Conservation (phyloP, 352 stramenopile genomes). For the Globisporangium sylvaticum region DNA sequence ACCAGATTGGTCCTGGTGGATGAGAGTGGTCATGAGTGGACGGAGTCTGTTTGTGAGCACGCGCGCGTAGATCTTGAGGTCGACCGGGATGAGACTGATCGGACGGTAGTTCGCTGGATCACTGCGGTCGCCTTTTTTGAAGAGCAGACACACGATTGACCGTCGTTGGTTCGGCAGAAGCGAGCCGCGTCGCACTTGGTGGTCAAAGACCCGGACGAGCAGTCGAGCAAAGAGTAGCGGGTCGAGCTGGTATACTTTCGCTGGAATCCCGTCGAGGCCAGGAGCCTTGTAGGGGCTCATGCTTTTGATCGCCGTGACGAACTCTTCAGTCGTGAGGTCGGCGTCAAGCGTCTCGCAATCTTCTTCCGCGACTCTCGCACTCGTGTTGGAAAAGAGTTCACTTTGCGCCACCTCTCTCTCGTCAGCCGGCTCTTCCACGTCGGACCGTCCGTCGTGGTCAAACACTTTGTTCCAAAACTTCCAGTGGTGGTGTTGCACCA, state of each 20-base stretch:
- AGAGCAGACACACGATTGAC: too few species aligned
- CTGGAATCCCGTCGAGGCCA: neutral
- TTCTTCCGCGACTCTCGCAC: neutral
- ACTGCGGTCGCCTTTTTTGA: too few species aligned
- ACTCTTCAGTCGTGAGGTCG: neutral
- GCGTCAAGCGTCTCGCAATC: neutral
- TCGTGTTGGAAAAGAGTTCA: neutral
- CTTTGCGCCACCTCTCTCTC: neutral
- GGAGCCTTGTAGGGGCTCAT: neutral
- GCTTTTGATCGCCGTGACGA: neutral
- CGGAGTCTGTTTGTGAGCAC: neutral
- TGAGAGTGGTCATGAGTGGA: neutral
- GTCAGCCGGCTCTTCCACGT: neutral
- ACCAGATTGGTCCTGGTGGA: neutral
- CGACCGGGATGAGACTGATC: neutral
- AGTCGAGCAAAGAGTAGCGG: too few species aligned
- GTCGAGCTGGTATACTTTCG: neutral
- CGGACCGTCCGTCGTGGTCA: neutral
- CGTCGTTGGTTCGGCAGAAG: too few species aligned
- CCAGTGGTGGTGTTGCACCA: too few species aligned
- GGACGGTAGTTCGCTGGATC: neutral
- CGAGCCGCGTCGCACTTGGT: too few species aligned
- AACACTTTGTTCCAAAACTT: too few species aligned
- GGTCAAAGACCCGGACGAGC: too few species aligned
- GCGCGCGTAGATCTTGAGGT: neutral